Evolutionary conservation across 257 asterid genomes (phyloP), one percentile per base, ranked within the genome.

Genomic region (Handroanthus guayacan): DNA sequence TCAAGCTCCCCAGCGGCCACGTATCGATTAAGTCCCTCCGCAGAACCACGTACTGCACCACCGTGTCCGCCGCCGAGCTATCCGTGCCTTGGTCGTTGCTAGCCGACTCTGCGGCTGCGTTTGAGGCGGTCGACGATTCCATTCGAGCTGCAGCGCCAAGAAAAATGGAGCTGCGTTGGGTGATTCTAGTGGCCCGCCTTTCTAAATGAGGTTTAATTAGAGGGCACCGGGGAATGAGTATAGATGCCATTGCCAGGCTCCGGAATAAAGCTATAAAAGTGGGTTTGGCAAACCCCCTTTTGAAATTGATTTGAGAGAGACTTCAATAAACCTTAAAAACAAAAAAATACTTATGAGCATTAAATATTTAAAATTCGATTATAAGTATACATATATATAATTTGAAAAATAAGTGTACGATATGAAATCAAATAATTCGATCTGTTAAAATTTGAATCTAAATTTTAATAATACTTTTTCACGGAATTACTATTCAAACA

Each of bases 1-100:
- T 88, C 62, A 89, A 83, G 76, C 99, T 95, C 51, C 99, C 99
- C 25, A 95, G 82, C 20, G 99, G 97, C 99, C 98, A 95, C 62
- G 91, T 55, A 76, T 91, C 96, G 68, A 95, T 91, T 38, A 95
- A 69, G 85, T 95, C 99, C 79, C 99, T 77, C 77, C 99, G 89
- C 76, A 95, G 84, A 75, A 95, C 97, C 44, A 95, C 89, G 83
- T 92, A 95, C 84, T 95, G 99, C 34, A 95, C 82, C 68, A 95
- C 82, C 65, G 88, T 84, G 80, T 93, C 93, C 62, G 77, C 50
- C 76, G 64, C 75, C 36, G 87, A 74, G 62, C 60, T 61, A 78
- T 72, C 90, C 64, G 80, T 48, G 20, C 43, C 80, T 44, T 76
- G 74, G 67, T 74, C 36, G 65, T 36, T 3, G 62, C 17, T 4